A percentile compares a stretch with the other conserved stretches of the same genome.
These are phyloP conservation scores for Trichodelitschia bisporula DNA, from an alignment of 495 filamentous ascomycete species.

Conservation along the genomic window DNA sequence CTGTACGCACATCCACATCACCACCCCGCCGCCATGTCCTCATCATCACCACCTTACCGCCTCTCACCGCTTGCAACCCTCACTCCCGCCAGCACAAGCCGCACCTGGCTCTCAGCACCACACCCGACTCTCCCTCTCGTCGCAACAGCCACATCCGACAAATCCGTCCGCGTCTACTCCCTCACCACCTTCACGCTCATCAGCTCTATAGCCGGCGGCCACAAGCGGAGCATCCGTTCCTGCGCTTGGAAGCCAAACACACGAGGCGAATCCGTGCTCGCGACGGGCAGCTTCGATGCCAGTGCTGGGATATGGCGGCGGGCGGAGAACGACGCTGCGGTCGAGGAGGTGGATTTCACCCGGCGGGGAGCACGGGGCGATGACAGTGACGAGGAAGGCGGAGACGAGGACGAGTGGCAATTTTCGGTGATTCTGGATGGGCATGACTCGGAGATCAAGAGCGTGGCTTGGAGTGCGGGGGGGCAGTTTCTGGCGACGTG, in stretches of 20 bases:
- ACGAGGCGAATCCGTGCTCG: slow-evolving; percentile 42
- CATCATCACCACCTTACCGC: too few relatives aligned
- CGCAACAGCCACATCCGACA: slow-evolving; percentile 69
- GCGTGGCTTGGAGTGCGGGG: slow-evolving; percentile 52
- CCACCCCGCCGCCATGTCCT: too few relatives aligned
- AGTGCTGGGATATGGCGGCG: slow-evolving; percentile 73
- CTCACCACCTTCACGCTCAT: slow-evolving; percentile 54
- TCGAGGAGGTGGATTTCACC: slow-evolving; percentile 15
- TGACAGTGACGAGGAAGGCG: slow-evolving; percentile 11
- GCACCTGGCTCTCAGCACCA: slow-evolving; percentile 62
- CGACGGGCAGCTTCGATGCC: slow-evolving; percentile 76
- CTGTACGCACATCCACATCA: too few relatives aligned
- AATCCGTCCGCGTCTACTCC: slow-evolving; percentile 69
- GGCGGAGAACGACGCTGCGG: slow-evolving; percentile 23
- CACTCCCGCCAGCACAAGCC: slow-evolving; percentile 41
- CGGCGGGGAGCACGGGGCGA: slow-evolving; percentile 7
- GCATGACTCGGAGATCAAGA: slow-evolving; percentile 84
- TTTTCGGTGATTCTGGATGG: slow-evolving; percentile 75
- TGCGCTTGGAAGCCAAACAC: slow-evolving; percentile 57
- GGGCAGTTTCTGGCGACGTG: slow-evolving; percentile 75
- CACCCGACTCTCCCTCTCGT: slow-evolving; percentile 75
- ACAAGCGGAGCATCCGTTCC: slow-evolving; percentile 62
- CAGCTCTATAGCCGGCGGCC: slow-evolving; percentile 59
- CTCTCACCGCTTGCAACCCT: slow-evolving; percentile 22
- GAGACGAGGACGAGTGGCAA: slow-evolving; percentile 51